phyloP scores from a whole-genome alignment of 768 basidiomycete species.

The Phanerochaete sordida region DNA sequence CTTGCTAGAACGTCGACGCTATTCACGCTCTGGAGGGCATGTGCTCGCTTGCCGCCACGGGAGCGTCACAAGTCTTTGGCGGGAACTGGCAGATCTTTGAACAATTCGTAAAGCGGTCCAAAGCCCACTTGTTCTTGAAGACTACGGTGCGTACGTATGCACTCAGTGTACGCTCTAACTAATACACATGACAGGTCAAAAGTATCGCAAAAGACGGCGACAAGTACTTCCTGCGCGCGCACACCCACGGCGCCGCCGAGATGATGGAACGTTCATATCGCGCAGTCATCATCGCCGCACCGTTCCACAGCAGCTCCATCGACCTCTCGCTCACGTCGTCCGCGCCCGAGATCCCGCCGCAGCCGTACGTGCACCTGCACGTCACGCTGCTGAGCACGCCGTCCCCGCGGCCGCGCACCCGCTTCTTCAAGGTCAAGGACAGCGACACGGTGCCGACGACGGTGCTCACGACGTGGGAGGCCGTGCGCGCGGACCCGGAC shows the following conservation, averaged over 20 bases:
- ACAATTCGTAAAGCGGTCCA: conserved; percentile 66
- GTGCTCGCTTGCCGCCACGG: conserved; percentile 65
- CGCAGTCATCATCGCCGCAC: conserved; percentile 83
- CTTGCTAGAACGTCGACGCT: conserved; percentile 56
- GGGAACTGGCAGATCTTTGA: conserved; percentile 89
- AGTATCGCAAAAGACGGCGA: conserved; percentile 41
- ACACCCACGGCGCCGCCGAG: conserved; percentile 34
- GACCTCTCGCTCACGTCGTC: conserved; percentile 44
- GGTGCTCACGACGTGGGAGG: conserved; percentile 71
- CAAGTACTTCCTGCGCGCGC: conserved; percentile 50
- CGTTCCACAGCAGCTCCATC: conserved; percentile 70
- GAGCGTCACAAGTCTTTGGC: conserved; percentile 62
- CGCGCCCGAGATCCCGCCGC: conserved; percentile 44
- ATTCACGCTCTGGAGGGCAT: conserved; percentile 80
- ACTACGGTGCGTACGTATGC: conserved; percentile 46
- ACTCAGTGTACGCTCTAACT: not conserved
- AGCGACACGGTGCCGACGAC: conserved; percentile 49
- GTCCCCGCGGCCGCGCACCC: conserved; percentile 51
- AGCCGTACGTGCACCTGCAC: conserved; percentile 81
- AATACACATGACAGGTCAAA: conserved; percentile 40
- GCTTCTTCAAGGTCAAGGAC: conserved; percentile 61
- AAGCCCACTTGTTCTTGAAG: conserved; percentile 66
- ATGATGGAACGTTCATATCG: conserved; percentile 43
- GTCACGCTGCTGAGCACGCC: conserved; percentile 89
- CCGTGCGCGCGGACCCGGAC: conserved; percentile 42